These are phyloP conservation scores for Lathyrus aphaca DNA, from an alignment of 306 rosid genomes.

Conservation along the genomic window DNA sequence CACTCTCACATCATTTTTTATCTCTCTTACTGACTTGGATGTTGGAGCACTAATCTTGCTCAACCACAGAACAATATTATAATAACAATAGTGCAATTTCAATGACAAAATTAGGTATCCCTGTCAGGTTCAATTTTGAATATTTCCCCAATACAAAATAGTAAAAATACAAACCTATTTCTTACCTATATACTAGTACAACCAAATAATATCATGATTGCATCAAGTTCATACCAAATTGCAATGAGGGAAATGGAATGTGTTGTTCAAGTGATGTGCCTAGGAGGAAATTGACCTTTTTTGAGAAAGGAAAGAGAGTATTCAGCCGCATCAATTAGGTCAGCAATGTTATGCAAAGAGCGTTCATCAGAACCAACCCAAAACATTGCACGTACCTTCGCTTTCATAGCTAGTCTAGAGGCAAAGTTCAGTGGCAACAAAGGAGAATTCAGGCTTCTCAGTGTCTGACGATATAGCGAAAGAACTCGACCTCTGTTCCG, in stretches of 20 bases:
- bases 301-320: slow-evolving; percentile 77
- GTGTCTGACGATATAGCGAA: slow-evolving; percentile 69
- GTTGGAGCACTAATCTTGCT: no score
- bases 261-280: slow-evolving; percentile 33
- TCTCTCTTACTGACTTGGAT: no score
- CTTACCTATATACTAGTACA: not conserved
- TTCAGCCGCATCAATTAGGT: slow-evolving; percentile 74
- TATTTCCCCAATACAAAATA: not conserved
- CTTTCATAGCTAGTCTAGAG: slow-evolving; percentile 72
- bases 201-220: slow-evolving; percentile 1
- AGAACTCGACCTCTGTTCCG: slow-evolving; percentile 64
- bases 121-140: not conserved
- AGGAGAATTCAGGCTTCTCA: slow-evolving; percentile 79
- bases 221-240: not conserved
- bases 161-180: not conserved
- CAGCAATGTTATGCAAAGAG: slow-evolving; percentile 73
- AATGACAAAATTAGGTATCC: not conserved
- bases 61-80: no score
- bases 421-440: slow-evolving; percentile 63
- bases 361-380: slow-evolving; percentile 81
- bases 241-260: not conserved
- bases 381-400: slow-evolving; percentile 66
- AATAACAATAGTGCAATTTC: not conserved
- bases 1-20: no score
- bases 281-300: slow-evolving; percentile 55